Evolutionary conservation across 768 basidiomycete species (phyloP).

Genomic region (Piloderma croceum): DNA sequence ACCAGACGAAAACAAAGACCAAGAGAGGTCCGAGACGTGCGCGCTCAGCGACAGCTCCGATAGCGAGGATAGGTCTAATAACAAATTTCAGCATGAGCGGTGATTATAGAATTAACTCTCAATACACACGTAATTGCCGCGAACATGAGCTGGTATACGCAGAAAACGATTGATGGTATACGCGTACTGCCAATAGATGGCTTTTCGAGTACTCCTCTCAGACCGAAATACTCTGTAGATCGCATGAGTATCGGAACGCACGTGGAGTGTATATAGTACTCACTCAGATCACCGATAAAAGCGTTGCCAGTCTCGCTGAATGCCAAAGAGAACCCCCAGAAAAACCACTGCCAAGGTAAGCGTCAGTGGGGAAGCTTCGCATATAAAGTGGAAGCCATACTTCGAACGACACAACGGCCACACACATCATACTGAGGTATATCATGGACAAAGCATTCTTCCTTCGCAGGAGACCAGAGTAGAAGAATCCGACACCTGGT

Average conservation of each 20-base stretch:
- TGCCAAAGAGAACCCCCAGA: constrained; percentile 93
- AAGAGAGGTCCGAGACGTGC: constrained; percentile 79
- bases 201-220: constrained; percentile 70
- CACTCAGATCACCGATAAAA: constrained; percentile 86
- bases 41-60: constrained; percentile 91
- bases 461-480: constrained; percentile 83
- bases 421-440: constrained; percentile 66
- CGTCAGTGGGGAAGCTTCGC: background rate
- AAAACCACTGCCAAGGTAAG: constrained; percentile 68
- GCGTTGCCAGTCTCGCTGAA: constrained; percentile 70
- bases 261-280: constrained; percentile 19
- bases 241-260: background rate
- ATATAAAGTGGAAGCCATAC: constrained; percentile 35
- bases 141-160: constrained; percentile 88
- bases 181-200: constrained; percentile 68
- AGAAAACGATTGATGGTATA: constrained; percentile 72
- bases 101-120: background rate
- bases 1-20: constrained; percentile 89
- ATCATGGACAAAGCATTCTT: constrained; percentile 95
- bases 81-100: constrained; percentile 17
- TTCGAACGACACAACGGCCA: constrained; percentile 82
- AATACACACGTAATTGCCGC: constrained; percentile 72
- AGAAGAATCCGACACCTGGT: constrained; percentile 82
- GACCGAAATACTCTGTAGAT: constrained; percentile 67
- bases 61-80: constrained; percentile 73